Evolutionary conservation across 805 yeast genomes (phyloP).

Genomic region (Metschnikowia kofuensis): DNA sequence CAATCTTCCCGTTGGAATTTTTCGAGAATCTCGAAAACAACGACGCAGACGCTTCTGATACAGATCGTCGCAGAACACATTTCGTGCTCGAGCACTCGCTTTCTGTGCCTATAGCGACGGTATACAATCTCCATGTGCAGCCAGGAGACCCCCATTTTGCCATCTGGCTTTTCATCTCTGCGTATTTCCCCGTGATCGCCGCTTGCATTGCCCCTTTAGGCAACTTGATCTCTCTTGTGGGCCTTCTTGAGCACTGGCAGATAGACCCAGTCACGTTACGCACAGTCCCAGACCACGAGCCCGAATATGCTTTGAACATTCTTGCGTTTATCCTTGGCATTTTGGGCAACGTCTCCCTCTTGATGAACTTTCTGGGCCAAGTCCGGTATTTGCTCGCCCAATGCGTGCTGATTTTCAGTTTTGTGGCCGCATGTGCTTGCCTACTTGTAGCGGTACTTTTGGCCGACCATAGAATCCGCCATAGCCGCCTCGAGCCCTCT

Average conservation of each 20-base stretch:
- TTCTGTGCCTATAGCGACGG: constrained; percentile 30
- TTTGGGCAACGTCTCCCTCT: constrained; percentile 62
- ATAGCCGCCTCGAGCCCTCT: constrained; percentile 23
- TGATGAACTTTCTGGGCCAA: constrained; percentile 64
- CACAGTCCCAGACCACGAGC: constrained; percentile 29
- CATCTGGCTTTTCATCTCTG: constrained; percentile 65
- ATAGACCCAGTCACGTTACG: constrained; percentile 21
- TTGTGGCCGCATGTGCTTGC: constrained; percentile 57
- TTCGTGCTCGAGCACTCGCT: constrained; percentile 29
- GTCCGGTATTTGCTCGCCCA: constrained; percentile 62
- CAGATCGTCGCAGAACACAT: constrained; percentile 8
- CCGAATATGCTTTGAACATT: constrained; percentile 54
- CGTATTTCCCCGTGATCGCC: constrained; percentile 70
- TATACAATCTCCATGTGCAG: constrained; percentile 28
- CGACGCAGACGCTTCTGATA: constrained; percentile 2
- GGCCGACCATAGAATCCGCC: constrained; percentile 20
- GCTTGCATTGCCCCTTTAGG: constrained; percentile 81
- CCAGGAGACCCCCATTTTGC: constrained; percentile 38
- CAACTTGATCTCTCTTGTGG: constrained; percentile 68
- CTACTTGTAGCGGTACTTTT: constrained; percentile 49
- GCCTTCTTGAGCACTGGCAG: constrained; percentile 71
- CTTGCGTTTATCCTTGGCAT: constrained; percentile 64
- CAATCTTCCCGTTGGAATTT: constrained; percentile 11
- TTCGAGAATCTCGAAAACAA: constrained; percentile 3
- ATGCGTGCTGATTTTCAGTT: constrained; percentile 56